phyloP scores from a whole-genome alignment of 2,329 filamentous ascomycete genomes.

The Cytospora piceicola region DNA sequence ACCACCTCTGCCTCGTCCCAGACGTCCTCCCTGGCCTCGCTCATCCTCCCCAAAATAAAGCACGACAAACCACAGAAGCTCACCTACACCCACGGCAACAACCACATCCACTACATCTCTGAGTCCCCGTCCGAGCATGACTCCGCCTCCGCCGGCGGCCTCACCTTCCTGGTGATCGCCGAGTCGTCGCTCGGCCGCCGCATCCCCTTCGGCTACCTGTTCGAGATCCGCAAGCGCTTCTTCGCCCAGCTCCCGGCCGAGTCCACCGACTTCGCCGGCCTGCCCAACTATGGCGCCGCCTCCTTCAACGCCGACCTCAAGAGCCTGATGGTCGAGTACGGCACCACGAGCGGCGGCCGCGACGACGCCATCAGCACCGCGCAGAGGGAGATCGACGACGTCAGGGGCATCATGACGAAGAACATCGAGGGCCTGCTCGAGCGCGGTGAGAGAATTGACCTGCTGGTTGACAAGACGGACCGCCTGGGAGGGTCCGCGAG shows the following conservation, averaged over 20 bases:
- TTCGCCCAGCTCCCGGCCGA: conserved; percentile 68
- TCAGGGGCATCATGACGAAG: conserved; percentile 90
- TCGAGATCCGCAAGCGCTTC: conserved; percentile 90
- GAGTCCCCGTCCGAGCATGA: conserved; percentile 73
- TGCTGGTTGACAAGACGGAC: conserved; percentile 96
- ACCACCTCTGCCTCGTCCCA: conserved; percentile 82
- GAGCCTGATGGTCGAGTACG: conserved; percentile 80
- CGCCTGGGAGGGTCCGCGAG: conserved; percentile 82
- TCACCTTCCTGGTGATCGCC: conserved; percentile 91
- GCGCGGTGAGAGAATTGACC: conserved; percentile 88
- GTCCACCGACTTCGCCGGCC: conserved; percentile 71
- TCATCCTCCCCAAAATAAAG: conserved; percentile 93
- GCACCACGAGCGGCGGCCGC: conserved; percentile 73
- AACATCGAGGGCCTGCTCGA: conserved; percentile 91
- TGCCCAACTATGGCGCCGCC: conserved; percentile 89
- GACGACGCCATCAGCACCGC: conserved; percentile 84
- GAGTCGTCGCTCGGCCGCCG: conserved; percentile 80
- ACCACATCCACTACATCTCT: conserved; percentile 95
- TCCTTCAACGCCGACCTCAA: conserved; percentile 83
- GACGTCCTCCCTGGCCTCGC: conserved; percentile 83
- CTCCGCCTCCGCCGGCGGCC: conserved; percentile 70
- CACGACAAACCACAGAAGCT: conserved; percentile 83
- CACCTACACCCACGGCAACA: conserved; percentile 88
- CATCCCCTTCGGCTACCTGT: conserved; percentile 89
- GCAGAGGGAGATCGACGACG: conserved; percentile 88